Base-by-base conservation (phyloP, 805 yeast species). In the Scheffersomyces ergatensis region DNA sequence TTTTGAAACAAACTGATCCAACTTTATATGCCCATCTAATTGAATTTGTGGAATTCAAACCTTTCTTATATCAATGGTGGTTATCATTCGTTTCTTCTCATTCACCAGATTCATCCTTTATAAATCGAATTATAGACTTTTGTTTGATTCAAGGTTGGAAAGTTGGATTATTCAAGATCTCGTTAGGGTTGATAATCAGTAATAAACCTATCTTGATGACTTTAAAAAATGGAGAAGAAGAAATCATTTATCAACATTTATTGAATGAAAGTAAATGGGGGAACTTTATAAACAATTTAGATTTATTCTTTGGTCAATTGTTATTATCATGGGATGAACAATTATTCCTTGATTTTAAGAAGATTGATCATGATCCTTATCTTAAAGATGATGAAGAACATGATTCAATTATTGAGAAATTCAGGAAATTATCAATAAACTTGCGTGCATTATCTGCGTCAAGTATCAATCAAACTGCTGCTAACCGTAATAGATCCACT, bases 21-120 rank as follows among this genome's bases (percentile, higher is more conserved):
- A 68, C 64, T 19, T 60, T 80, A 31, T 60, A 56, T 38, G 34
- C 44, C 2, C 84, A 81, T 51, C 67, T 81, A 37, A 43, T 53
- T 2, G 46, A 63, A 4, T 58, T 56, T 40, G 70, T 63, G 49
- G 82, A 65, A 50, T 61, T 63, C 49, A 72, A 65, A 44, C 74
- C 62, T 35, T 79, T 70, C 55, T 66, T 80, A n/a, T 73, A 74
- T 37, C 85, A 82, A 53, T 81, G 87, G 87, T 80, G 83, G 70
- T 55, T 81, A 36, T 76, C 83, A 0, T 74, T 80, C 45, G 73
- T 70, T 47, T 77, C 83, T 1, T 77, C 78, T 24, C 81, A 82
- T 32, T 69, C 81, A n/a, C 86, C 86, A 1, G 73, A 67, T 37
- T 47, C 70, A 62, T 57, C 68, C 42, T 49, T 78, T 62, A 67